Percentiles rank a stretch among this genome's conserved stretches.
These are phyloP conservation scores for Candida dubliniensis DNA, from an alignment of 1,139 yeast species.

Conservation along the genomic window DNA sequence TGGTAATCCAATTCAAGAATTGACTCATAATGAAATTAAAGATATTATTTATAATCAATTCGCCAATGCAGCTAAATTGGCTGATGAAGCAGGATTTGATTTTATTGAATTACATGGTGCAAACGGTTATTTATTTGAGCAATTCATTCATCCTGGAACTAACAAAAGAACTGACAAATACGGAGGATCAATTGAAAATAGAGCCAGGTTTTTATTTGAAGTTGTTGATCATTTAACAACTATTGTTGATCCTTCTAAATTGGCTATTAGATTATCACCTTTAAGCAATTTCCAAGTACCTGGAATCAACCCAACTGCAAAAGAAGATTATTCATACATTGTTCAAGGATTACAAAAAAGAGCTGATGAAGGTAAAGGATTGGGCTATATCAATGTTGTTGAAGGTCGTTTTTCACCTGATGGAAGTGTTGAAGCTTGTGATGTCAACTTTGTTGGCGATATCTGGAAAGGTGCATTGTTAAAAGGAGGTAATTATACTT, in stretches of 20 bases:
- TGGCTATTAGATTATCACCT: conserved; percentile 65
- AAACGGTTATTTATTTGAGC: conserved; percentile 67
- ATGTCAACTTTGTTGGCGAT: conserved; percentile 30
- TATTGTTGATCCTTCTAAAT: conserved; percentile 37
- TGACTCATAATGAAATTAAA: conserved; percentile 46
- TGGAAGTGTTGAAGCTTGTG: conserved; percentile 12
- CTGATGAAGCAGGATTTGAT: conserved; percentile 66
- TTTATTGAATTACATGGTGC: conserved; percentile 70
- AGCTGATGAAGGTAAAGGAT: conserved; percentile 36
- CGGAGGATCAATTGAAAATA: conserved; percentile 62
- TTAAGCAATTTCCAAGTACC: conserved; percentile 45
- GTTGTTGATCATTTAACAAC: conserved; percentile 51
- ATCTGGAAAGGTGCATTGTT: conserved; percentile 51
- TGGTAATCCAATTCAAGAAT: conserved; percentile 36
- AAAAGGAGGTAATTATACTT: conserved; percentile 47
- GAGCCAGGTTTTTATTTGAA: conserved; percentile 58
- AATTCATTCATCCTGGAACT: conserved; percentile 46
- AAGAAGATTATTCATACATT: conserved; percentile 34
- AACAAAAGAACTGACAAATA: conserved; percentile 58
- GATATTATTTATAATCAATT: conserved; percentile 33
- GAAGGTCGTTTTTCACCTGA: conserved; percentile 36
- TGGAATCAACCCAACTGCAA: conserved; percentile 30
- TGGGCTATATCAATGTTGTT: conserved; percentile 54
- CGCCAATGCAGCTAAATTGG: conserved; percentile 45
- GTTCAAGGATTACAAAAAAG: conserved; percentile 38